Percentiles rank a stretch among this genome's conserved stretches.
phyloP scores from a whole-genome alignment of 177 flowering plant species.

The Telopea speciosissima region DNA sequence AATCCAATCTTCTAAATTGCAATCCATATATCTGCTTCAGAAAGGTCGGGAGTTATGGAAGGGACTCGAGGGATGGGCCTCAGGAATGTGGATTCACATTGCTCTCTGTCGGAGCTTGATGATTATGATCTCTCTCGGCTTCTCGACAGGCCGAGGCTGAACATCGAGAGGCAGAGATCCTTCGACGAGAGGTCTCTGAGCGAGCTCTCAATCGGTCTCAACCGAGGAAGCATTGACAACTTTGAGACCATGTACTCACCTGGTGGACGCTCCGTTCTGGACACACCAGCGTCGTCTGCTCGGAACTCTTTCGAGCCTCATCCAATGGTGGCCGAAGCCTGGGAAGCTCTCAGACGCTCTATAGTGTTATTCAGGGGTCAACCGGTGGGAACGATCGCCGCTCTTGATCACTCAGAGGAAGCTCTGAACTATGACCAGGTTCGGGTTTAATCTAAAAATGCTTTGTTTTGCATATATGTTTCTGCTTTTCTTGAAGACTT shows the following conservation, averaged over 20 bases:
- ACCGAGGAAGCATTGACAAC: constrained; percentile 14
- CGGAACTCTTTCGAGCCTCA: constrained; percentile 36
- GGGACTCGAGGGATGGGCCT: constrained; percentile 4
- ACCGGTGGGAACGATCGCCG: constrained; percentile 34
- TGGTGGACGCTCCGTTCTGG: constrained; percentile 16
- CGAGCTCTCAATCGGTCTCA: constrained; percentile 19
- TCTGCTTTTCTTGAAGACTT: neutral
- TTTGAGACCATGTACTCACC: constrained; percentile 23
- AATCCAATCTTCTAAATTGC: constrained; percentile 4
- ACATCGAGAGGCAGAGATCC: constrained; percentile 40
- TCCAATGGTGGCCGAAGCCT: constrained; percentile 37
- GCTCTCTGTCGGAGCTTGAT: constrained; percentile 11
- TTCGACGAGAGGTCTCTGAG: constrained; percentile 45
- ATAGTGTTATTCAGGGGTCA: constrained; percentile 28
- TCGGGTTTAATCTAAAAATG: neutral
- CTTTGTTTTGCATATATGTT: neutral
- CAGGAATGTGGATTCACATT: constrained; percentile 10
- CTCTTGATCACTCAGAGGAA: constrained; percentile 30
- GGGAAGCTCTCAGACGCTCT: constrained; percentile 34
- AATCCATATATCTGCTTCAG: neutral
- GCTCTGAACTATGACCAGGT: constrained; percentile 24
- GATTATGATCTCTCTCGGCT: constrained; percentile 12
- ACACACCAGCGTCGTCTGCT: constrained; percentile 28
- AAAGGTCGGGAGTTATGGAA: constrained; percentile 2
- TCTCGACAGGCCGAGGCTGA: constrained; percentile 23